Conservation (phyloP, 306 rosid genomes). For the Vigna radiata region DNA sequence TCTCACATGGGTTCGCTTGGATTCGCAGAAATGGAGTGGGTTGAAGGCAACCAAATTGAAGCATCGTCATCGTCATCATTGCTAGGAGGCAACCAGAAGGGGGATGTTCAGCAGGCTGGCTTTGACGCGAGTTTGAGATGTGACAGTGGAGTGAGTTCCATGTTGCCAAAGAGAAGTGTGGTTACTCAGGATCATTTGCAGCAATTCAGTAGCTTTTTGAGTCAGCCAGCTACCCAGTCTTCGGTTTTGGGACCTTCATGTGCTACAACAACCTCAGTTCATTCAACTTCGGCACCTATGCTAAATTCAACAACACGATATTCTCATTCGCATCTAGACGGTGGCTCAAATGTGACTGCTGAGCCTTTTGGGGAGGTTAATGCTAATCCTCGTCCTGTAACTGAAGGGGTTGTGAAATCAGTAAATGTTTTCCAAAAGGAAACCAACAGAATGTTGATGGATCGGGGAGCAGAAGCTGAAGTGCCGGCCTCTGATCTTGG, state of each 20-base stretch:
- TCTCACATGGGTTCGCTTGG: slow-evolving; percentile 95
- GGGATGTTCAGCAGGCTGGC: slow-evolving; percentile 53
- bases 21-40: slow-evolving; percentile 97
- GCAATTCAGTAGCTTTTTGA: slow-evolving; percentile 71
- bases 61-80: slow-evolving; percentile 40
- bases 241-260: slow-evolving; percentile 76
- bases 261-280: slow-evolving; percentile 86
- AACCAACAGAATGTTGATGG: slow-evolving; percentile 45
- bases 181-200: slow-evolving; percentile 75
- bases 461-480: slow-evolving; percentile 49
- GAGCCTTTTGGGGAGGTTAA: slow-evolving; percentile 57
- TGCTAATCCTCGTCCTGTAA: slow-evolving; percentile 45
- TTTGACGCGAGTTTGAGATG: slow-evolving; percentile 56
- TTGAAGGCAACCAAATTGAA: slow-evolving; percentile 63
- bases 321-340: slow-evolving; percentile 54
- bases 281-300: slow-evolving; percentile 91
- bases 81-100: slow-evolving; percentile 54
- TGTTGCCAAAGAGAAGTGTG: slow-evolving; percentile 60
- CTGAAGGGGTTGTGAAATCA: slow-evolving; percentile 52
- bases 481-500: slow-evolving; percentile 47
- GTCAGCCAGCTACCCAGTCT: slow-evolving; percentile 79
- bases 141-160: slow-evolving; percentile 62
- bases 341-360: slow-evolving; percentile 48
- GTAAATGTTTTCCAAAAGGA: slow-evolving; percentile 51
- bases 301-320: slow-evolving; percentile 64